Conservation (phyloP, 306 rosid species). For the Canavalia ensiformis region DNA sequence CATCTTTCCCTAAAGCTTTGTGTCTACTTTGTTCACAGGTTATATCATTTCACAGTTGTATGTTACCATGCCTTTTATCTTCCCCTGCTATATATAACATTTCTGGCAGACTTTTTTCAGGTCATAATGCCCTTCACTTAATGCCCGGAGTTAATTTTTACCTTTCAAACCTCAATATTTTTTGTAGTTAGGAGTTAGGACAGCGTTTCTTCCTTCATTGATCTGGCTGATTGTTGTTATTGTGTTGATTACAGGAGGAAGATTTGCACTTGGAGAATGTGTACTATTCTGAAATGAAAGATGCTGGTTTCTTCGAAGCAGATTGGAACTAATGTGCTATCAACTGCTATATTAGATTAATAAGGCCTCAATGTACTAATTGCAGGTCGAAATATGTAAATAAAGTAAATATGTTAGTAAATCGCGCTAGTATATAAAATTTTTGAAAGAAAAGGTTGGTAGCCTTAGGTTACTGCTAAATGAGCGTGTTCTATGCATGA, state of each 20-base stretch:
- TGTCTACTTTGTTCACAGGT: slow-evolving; percentile 63
- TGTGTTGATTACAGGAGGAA: slow-evolving; percentile 69
- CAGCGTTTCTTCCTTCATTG: background rate
- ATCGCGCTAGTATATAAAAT: background rate
- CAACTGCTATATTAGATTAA: slow-evolving; percentile 36
- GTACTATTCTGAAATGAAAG: slow-evolving; percentile 97
- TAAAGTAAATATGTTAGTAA: slow-evolving; percentile 53
- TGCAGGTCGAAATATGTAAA: slow-evolving; percentile 51
- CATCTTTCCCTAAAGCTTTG: slow-evolving; percentile 37
- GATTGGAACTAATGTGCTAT: slow-evolving; percentile 75
- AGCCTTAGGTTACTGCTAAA: background rate
- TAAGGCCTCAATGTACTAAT: slow-evolving; percentile 37
- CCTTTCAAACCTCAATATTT: slow-evolving; percentile 9
- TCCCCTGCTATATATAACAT: slow-evolving; percentile 82
- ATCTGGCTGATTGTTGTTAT: background rate
- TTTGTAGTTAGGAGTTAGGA: slow-evolving; percentile 18
- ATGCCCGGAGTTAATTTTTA: background rate
- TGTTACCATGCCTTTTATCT: slow-evolving; percentile 89
- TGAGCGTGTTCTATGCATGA: background rate
- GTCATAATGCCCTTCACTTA: slow-evolving; percentile 47
- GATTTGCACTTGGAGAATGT: slow-evolving; percentile 84
- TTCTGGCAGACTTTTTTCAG: slow-evolving; percentile 93
- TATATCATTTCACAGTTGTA: slow-evolving; percentile 71
- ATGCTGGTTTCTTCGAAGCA: slow-evolving; percentile 91
- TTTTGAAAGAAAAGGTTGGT: background rate